phyloP scores from a whole-genome alignment of 495 filamentous ascomycete genomes.

The Trichoderma asperelloides region DNA sequence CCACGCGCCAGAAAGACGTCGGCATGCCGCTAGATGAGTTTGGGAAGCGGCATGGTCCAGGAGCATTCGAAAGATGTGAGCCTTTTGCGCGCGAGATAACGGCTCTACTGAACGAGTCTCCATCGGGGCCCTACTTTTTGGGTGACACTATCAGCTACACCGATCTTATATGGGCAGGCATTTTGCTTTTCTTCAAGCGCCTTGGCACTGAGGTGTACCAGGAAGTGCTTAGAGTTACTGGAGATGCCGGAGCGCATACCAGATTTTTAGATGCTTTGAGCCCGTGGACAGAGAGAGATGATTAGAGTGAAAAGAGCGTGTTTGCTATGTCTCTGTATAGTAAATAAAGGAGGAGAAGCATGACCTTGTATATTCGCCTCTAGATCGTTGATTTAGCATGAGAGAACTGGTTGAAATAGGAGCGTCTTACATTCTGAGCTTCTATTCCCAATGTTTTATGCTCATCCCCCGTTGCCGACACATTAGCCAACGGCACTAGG shows the following conservation, averaged over 20 bases:
- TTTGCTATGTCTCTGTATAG: too few species aligned
- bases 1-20: conserved; percentile 26
- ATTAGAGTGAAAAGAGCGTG: not conserved
- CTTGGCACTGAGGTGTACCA: conserved; percentile 10
- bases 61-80: conserved; percentile 28
- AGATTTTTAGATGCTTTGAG: not conserved
- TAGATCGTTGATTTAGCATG: too few species aligned
- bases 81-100: conserved; percentile 28
- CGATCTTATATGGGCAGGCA: conserved; percentile 31
- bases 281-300: not conserved
- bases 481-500: too few species aligned
- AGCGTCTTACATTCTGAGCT: too few species aligned
- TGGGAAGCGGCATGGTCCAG: conserved; percentile 27
- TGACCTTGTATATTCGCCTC: too few species aligned
- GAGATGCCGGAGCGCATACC: not conserved
- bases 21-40: conserved; percentile 38
- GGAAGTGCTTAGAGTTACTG: conserved; percentile 1
- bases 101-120: conserved; percentile 34
- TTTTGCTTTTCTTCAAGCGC: conserved; percentile 23
- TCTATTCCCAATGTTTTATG: too few species aligned
- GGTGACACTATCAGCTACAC: conserved; percentile 26
- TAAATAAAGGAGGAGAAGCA: too few species aligned
- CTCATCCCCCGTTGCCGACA: too few species aligned
- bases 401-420: too few species aligned
- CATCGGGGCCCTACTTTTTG: conserved; percentile 35